Evolutionary conservation across 768 basidiomycete genomes (phyloP).

Genomic region (Heimioporus sp.): DNA sequence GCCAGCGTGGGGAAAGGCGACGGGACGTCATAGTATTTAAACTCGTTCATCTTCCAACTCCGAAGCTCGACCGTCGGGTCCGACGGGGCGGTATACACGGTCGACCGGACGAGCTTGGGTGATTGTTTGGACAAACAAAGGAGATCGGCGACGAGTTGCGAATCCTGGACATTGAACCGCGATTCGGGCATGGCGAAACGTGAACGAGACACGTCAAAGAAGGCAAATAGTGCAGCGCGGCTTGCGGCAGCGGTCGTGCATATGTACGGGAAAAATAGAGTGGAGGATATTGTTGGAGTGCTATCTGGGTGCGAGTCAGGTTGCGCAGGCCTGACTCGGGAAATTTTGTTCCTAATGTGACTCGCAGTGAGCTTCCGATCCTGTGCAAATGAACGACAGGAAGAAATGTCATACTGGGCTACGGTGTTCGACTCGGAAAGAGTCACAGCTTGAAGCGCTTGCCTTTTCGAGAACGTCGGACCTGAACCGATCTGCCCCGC

Average conservation of each 20-base stretch:
- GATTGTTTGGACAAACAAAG: conserved; percentile 48
- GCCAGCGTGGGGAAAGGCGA: conserved; percentile 96
- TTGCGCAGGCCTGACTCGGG: not conserved
- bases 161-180: conserved; percentile 42
- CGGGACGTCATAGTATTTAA: conserved; percentile 87
- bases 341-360: no score
- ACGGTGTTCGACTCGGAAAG: no score
- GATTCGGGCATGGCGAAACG: conserved; percentile 18
- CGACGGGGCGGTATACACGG: conserved; percentile 54
- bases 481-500: no score
- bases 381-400: no score
- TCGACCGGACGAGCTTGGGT: conserved; percentile 65
- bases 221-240: no score
- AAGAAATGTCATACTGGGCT: no score
- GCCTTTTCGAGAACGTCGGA: no score
- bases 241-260: conserved; percentile 2
- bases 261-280: conserved; percentile 12
- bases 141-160: conserved; percentile 58
- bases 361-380: no score
- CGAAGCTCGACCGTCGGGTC: conserved; percentile 54
- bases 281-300: conserved; percentile 6
- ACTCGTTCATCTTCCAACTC: conserved; percentile 99
- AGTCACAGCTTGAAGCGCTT: no score
- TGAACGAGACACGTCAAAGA: conserved; percentile 4
- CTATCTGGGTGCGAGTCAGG: conserved; percentile 1